phyloP scores from a whole-genome alignment of 129 eudicot genomes.

The Chrysanthemum seticuspe region DNA sequence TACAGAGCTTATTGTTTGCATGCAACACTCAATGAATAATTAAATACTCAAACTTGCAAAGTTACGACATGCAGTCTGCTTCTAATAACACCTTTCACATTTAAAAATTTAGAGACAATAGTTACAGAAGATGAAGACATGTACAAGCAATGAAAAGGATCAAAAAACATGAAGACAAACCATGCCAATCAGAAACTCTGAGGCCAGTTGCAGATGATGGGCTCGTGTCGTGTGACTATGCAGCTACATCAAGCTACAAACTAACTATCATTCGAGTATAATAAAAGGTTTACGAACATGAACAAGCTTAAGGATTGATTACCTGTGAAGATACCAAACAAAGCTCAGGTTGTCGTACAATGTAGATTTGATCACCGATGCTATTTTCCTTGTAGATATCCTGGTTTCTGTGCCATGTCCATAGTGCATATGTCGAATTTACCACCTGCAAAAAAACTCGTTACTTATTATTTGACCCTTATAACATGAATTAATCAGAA shows the following conservation, averaged over 20 bases:
- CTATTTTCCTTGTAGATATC: constrained; percentile 58
- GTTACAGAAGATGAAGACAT: constrained; percentile 24
- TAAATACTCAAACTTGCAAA: background rate
- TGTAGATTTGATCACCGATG: constrained; percentile 80
- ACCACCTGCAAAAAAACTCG: constrained; percentile 41
- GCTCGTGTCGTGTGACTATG: constrained; percentile 21
- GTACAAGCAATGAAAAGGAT: constrained; percentile 7
- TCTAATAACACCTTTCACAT: background rate
- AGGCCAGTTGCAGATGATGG: constrained; percentile 22
- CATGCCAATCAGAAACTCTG: constrained; percentile 11
- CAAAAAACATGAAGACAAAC: constrained; percentile 21
- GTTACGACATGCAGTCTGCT: background rate
- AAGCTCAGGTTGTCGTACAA: constrained; percentile 74
- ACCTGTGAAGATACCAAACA: constrained; percentile 55
- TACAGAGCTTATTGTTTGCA: too few relatives aligned
- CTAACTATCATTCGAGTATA: constrained; percentile 7
- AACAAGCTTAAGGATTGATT: constrained; percentile 15
- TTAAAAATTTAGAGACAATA: background rate
- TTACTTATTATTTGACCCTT: background rate
- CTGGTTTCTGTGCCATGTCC: constrained; percentile 99
- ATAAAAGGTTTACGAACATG: background rate
- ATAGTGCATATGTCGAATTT: constrained; percentile 77
- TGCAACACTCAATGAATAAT: too few relatives aligned
- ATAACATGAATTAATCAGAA: background rate
- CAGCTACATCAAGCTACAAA: constrained; percentile 18